These are phyloP conservation scores for Kentomonas sorsogonicus DNA, from an alignment of 208 protist genomes.

Conservation along the genomic window DNA sequence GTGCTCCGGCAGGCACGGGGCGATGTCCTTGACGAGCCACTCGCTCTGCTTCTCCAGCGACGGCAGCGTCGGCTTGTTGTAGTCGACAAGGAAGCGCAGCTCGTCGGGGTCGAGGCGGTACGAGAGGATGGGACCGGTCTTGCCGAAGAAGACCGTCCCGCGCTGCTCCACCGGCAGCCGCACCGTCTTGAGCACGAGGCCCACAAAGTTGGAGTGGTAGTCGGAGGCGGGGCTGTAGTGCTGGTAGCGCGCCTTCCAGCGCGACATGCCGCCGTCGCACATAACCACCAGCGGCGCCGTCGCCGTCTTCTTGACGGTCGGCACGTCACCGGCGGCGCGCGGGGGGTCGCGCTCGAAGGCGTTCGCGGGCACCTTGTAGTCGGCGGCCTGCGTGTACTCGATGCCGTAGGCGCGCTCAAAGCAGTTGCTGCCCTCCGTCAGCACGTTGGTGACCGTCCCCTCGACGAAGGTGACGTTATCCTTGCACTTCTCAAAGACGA, in stretches of 20 bases:
- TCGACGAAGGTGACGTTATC: slow-evolving; percentile 81
- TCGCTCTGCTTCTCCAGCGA: slow-evolving; percentile 64
- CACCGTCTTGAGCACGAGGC: slow-evolving; percentile 66
- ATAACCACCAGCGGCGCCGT: slow-evolving; percentile 88
- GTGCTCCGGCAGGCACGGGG: slow-evolving; percentile 68
- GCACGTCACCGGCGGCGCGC: slow-evolving; percentile 19
- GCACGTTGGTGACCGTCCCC: slow-evolving; percentile 67
- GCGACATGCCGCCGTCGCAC: slow-evolving; percentile 91
- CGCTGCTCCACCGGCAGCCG: slow-evolving; percentile 75
- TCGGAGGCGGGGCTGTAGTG: slow-evolving; percentile 71
- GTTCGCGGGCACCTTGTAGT: slow-evolving; percentile 46
- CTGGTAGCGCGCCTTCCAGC: slow-evolving; percentile 84
- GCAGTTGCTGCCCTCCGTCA: slow-evolving; percentile 45
- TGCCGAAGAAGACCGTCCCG: slow-evolving; percentile 89
- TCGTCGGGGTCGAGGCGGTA: slow-evolving; percentile 84
- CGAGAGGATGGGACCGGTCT: slow-evolving; percentile 87
- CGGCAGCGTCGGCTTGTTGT: slow-evolving; percentile 72
- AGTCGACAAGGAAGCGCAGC: slow-evolving; percentile 81
- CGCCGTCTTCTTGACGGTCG: slow-evolving; percentile 38
- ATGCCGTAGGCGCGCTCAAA: slow-evolving; percentile 77
- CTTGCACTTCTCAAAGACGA: slow-evolving; percentile 58
- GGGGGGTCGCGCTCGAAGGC: slow-evolving; percentile 45
- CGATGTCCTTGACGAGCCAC: slow-evolving; percentile 78
- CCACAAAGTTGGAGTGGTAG: slow-evolving; percentile 89
- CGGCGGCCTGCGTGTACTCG: slow-evolving; percentile 50